Evolutionary conservation across 345 rosid genomes (phyloP).

Genomic region (Erysimum cheiranthoides): DNA sequence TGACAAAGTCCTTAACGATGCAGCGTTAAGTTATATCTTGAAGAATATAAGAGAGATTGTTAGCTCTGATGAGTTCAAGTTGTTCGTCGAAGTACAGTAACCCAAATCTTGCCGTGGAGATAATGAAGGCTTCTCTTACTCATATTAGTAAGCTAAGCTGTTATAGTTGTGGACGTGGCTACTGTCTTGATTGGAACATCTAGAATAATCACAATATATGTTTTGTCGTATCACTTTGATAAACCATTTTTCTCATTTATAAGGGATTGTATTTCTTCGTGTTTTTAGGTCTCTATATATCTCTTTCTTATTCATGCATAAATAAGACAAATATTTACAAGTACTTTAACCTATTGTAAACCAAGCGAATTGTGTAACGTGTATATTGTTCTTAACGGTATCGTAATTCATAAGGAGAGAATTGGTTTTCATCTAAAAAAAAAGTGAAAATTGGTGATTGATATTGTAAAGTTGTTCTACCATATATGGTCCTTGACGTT

Average conservation of each 20-base stretch:
- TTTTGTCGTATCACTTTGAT: neutral
- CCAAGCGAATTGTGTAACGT: too few relatives aligned
- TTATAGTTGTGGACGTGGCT: neutral
- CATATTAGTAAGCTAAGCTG: neutral
- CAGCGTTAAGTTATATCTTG: neutral
- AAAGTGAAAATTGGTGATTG: too few relatives aligned
- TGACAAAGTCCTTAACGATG: neutral
- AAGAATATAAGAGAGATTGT: neutral
- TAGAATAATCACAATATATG: neutral
- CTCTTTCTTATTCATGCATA: too few relatives aligned
- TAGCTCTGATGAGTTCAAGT: neutral
- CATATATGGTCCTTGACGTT: too few relatives aligned
- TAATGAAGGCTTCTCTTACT: neutral
- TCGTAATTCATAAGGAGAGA: too few relatives aligned
- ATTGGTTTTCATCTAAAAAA: too few relatives aligned
- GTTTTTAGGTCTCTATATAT: too few relatives aligned
- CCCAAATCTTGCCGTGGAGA: slow-evolving; percentile 5
- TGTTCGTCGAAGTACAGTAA: neutral
- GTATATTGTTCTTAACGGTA: too few relatives aligned
- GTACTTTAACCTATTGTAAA: too few relatives aligned
- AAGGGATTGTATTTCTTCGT: neutral
- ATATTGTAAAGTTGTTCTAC: too few relatives aligned
- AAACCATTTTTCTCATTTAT: neutral
- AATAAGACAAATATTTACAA: too few relatives aligned
- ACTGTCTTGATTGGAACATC: neutral